Conservation (phyloP, 495 filamentous ascomycete genomes). For the Jackrogersella minutella region DNA sequence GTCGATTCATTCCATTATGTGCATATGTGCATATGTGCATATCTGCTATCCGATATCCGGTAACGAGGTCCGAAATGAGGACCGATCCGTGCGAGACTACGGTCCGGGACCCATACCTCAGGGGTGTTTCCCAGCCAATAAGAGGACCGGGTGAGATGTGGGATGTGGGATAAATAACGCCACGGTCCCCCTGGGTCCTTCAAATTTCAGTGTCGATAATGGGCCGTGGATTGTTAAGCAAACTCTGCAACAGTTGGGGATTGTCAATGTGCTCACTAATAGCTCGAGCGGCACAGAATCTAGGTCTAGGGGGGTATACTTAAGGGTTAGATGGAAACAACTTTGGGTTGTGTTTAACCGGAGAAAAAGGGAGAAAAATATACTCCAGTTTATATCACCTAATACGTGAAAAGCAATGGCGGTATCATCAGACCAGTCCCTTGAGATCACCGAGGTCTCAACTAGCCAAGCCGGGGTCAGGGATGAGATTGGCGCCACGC, state of each 20-base stretch:
- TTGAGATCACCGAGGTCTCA: constrained; percentile 24
- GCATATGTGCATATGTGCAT: neutral
- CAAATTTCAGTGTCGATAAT: too few species aligned
- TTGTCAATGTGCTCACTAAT: neutral
- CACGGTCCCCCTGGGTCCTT: too few species aligned
- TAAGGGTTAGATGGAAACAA: neutral
- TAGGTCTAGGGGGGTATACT: too few species aligned
- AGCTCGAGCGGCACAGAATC: too few species aligned
- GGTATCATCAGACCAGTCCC: neutral
- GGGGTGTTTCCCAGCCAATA: constrained; percentile 7
- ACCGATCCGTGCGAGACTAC: neutral
- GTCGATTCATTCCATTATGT: too few species aligned
- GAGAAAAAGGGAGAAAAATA: neutral
- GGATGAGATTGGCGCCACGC: neutral
- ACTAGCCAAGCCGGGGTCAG: constrained; percentile 1
- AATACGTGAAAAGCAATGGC: constrained; percentile 4
- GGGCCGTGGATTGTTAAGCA: constrained; percentile 2
- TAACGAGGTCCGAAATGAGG: neutral
- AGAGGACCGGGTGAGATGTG: neutral
- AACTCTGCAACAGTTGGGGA: neutral
- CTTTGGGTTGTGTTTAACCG: neutral
- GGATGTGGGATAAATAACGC: constrained; percentile 16
- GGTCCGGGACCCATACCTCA: neutral
- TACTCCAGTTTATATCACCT: neutral
- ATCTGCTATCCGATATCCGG: neutral